Conservation (phyloP, 2,329 filamentous ascomycete genomes). For the Phaeomoniella chlamydospora region DNA sequence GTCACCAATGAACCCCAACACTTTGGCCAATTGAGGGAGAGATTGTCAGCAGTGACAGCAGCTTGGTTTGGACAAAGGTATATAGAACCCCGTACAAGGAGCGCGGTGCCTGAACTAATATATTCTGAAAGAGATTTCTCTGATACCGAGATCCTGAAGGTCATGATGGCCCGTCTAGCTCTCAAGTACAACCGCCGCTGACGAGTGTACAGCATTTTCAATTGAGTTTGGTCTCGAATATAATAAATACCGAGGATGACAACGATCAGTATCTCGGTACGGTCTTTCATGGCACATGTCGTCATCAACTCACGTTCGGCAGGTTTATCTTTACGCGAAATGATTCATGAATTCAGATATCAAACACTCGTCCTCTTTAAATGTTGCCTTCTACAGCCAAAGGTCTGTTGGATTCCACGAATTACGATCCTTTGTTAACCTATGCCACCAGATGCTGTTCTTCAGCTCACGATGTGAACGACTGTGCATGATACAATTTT, state of each 20-base stretch:
- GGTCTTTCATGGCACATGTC: slow-evolving; percentile 13
- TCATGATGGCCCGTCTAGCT: slow-evolving; percentile 15
- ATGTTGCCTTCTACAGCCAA: slow-evolving; percentile 83
- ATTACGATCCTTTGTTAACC: not conserved
- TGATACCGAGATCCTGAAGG: slow-evolving; percentile 74
- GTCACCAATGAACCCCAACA: slow-evolving; percentile 81
- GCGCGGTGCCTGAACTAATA: slow-evolving; percentile 1
- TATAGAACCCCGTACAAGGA: slow-evolving; percentile 9
- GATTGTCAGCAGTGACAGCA: slow-evolving; percentile 76
- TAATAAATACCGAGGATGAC: slow-evolving; percentile 52
- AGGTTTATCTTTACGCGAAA: slow-evolving; percentile 66
- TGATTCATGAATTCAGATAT: slow-evolving; percentile 88
- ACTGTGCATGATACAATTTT: slow-evolving; percentile 97
- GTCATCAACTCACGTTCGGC: slow-evolving; percentile 9
- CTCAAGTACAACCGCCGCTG: no score
- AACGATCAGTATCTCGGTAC: slow-evolving; percentile 77
- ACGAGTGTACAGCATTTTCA: slow-evolving; percentile 68
- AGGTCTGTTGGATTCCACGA: slow-evolving; percentile 40
- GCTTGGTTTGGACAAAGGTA: slow-evolving; percentile 90
- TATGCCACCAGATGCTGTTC: slow-evolving; percentile 67
- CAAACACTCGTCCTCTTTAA: slow-evolving; percentile 92
- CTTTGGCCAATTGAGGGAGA: slow-evolving; percentile 82
- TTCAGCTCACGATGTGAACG: slow-evolving; percentile 94
- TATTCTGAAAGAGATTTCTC: slow-evolving; percentile 53
- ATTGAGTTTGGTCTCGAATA: slow-evolving; percentile 56